phyloP scores from a whole-genome alignment of 1,284 basidiomycete species.

The Blastosporella zonata region DNA sequence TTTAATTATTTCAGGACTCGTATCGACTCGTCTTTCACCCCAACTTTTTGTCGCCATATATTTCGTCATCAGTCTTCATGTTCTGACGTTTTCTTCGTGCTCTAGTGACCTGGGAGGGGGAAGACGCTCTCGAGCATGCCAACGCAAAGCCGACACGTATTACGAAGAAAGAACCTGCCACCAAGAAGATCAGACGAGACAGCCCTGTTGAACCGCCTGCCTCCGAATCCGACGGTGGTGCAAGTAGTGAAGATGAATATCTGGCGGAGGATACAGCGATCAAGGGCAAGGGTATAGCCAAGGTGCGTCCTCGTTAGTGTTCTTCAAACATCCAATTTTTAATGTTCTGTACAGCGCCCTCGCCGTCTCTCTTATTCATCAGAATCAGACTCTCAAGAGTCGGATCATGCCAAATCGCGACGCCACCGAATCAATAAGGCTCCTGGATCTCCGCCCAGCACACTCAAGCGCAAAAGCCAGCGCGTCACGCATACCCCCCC shows the following conservation, averaged over 20 bases:
- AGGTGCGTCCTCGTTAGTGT: constrained; percentile 38
- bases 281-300: constrained; percentile 29
- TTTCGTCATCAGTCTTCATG: constrained; percentile 3
- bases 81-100: constrained; percentile 18
- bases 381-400: constrained; percentile 45
- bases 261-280: constrained; percentile 41
- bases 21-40: constrained; percentile 15
- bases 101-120: constrained; percentile 70
- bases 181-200: constrained; percentile 24
- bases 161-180: constrained; percentile 28
- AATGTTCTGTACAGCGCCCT: constrained; percentile 33
- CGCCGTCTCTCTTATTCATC: constrained; percentile 38
- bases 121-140: constrained; percentile 45
- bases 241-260: constrained; percentile 68
- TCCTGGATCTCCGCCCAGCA: constrained; percentile 28
- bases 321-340: not conserved
- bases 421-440: constrained; percentile 26
- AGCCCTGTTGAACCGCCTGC: constrained; percentile 22
- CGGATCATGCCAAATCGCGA: constrained; percentile 23
- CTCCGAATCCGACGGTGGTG: constrained; percentile 51
- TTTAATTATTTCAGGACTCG: constrained; percentile 5
- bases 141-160: constrained; percentile 24
- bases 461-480: constrained; percentile 43
- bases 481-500: constrained; percentile 26
- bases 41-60: constrained; percentile 2